Evolutionary conservation across 1,284 basidiomycete genomes (phyloP), one percentile per base, ranked within the genome.

Genomic region (Spongiforma sp.): DNA sequence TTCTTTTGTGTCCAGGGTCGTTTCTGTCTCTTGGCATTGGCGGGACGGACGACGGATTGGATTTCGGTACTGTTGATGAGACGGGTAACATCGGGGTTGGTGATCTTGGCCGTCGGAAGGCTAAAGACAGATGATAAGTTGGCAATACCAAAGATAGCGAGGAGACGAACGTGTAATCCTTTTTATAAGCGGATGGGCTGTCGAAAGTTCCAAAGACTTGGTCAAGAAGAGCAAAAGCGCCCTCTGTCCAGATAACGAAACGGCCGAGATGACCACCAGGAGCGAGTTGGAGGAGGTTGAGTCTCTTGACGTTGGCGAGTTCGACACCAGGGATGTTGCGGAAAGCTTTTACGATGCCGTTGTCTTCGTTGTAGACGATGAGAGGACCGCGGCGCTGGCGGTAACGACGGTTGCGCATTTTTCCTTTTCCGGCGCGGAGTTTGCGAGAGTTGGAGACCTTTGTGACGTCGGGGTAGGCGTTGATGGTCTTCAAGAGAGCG

Each of bases 1-100:
- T 99, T 99, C 93, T 96, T 96, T 86, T 99, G 97, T 70, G 95
- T 96, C 94, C 95, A 98, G 70, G 96, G 96, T 77, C 96, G 92
- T 81, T 94, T 95, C 82, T 92, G 91, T 68, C 83, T 77, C 80
- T 93, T 91, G 67, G 89, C 82, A 71, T 90, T 90, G 68, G 93
- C 91, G 62, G 94, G 92, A 77, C 96, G 94, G 73, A 98, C 89
- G 75, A 98, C 93, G 62, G 95, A 93, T 82, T 98, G 95, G 78
- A 98, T 96, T 84, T 97, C 96, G 70, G 93, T 90, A 78, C 92
- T 95, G 91, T 99, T 99, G 89, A 99, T 99, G 79, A 99, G 85
- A 73, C 97, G 93, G 72, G 97, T 98, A 69, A 99, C 91, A 75
- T 99, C 97, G 64, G 96, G 93, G 87, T 98, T 97, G 82, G 90